phyloP scores from a whole-genome alignment of 1,284 basidiomycete species.

The Hymenochaete sp. region DNA sequence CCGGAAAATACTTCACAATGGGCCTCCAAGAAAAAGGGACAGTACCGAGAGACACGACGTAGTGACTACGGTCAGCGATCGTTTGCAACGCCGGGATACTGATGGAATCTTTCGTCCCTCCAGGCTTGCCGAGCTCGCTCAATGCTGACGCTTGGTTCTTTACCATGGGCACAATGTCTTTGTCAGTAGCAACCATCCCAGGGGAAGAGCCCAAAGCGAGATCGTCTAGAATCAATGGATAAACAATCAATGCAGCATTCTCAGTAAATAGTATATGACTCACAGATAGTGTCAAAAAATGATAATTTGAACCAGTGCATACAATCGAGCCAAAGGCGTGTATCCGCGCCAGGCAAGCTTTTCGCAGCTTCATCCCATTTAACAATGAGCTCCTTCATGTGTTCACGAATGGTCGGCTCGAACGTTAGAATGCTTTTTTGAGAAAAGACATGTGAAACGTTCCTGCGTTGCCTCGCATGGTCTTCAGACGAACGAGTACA shows the following conservation, averaged over 20 bases:
- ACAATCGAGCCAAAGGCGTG: constrained; percentile 65
- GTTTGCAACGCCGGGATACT: constrained; percentile 72
- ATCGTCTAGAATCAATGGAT: constrained; percentile 42
- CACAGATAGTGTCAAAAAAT: constrained; percentile 80
- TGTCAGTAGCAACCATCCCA: constrained; percentile 76
- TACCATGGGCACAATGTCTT: constrained; percentile 64
- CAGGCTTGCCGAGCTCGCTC: constrained; percentile 48
- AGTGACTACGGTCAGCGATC: constrained; percentile 86
- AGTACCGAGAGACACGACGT: constrained; percentile 53
- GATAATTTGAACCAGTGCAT: constrained; percentile 74
- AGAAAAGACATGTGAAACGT: constrained; percentile 82
- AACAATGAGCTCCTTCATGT: constrained; percentile 52
- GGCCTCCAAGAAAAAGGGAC: constrained; percentile 69
- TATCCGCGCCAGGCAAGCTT: constrained; percentile 52
- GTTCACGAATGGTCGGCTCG: constrained; percentile 64
- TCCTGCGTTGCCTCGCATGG: constrained; percentile 85
- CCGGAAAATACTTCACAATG: constrained; percentile 47
- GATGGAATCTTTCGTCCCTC: constrained; percentile 76
- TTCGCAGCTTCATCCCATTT: constrained; percentile 79
- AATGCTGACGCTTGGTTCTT: constrained; percentile 42
- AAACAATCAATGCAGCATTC: neutral
- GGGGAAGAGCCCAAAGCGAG: constrained; percentile 83
- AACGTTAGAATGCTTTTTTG: constrained; percentile 77
- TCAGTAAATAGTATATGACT: neutral
- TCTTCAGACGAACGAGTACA: constrained; percentile 77